A percentile compares a stretch with the other conserved stretches of the same genome.
Evolutionary conservation across 192 early-diverging fungal genomes (phyloP).

Genomic region (Backusella luteola): DNA sequence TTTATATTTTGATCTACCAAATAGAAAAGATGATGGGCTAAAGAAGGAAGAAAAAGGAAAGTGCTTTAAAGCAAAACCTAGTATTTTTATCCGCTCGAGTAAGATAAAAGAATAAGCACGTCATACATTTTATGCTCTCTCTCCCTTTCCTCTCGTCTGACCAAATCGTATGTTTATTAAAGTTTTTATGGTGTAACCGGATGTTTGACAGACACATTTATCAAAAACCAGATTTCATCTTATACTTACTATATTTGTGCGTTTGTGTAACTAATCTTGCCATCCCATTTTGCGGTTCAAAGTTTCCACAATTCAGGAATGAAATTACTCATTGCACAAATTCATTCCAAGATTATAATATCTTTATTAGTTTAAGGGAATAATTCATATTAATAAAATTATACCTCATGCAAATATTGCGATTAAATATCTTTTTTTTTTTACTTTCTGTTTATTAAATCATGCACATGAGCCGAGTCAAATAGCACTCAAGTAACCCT

Average conservation of each 20-base stretch:
- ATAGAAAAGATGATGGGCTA: neutral
- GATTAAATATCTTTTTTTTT: neutral
- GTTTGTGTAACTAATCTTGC: neutral
- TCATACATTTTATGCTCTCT: neutral
- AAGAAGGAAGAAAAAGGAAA: neutral
- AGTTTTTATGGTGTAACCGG: neutral
- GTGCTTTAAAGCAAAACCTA: neutral
- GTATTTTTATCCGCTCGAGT: neutral
- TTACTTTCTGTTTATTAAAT: neutral
- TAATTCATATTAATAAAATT: neutral
- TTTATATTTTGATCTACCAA: slow-evolving; percentile 1
- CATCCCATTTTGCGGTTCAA: slow-evolving; percentile 5
- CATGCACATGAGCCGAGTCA: neutral
- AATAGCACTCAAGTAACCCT: neutral
- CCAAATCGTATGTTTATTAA: slow-evolving; percentile 2
- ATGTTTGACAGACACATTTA: slow-evolving; percentile 7
- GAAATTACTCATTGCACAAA: neutral
- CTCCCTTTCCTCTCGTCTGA: neutral
- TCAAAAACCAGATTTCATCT: neutral
- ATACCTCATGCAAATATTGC: neutral
- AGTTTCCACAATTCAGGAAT: neutral
- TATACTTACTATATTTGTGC: neutral
- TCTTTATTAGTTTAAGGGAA: neutral
- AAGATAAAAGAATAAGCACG: neutral
- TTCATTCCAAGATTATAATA: neutral